phyloP scores from a whole-genome alignment of 2,329 filamentous ascomycete genomes.

The Penicillium janthinellum region DNA sequence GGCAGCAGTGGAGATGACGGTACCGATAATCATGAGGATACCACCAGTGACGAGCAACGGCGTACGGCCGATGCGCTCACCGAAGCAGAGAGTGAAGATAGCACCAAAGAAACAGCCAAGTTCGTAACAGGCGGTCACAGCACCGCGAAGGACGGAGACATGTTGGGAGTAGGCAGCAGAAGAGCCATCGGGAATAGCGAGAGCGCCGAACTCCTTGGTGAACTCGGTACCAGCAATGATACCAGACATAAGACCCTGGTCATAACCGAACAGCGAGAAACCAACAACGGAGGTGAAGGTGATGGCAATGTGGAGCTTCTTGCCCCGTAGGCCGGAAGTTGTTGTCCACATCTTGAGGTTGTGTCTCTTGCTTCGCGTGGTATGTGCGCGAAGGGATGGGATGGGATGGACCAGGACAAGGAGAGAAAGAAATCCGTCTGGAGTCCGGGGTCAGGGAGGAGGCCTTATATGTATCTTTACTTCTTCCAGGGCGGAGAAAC shows the following conservation, averaged over 20 bases:
- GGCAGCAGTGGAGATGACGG: slow-evolving; percentile 28
- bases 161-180: slow-evolving; percentile 28
- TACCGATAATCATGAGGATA: slow-evolving; percentile 46
- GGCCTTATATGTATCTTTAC: slow-evolving; percentile 6
- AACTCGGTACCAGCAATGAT: slow-evolving; percentile 31
- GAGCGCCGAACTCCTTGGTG: slow-evolving; percentile 23
- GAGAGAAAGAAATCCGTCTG: background rate
- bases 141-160: slow-evolving; percentile 49
- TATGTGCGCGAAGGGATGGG: background rate
- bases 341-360: slow-evolving; percentile 33
- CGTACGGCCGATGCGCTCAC: slow-evolving; percentile 35
- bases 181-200: slow-evolving; percentile 19
- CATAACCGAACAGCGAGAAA: slow-evolving; percentile 53
- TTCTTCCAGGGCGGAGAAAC: slow-evolving; percentile 3
- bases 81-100: slow-evolving; percentile 32
- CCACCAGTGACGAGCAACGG: slow-evolving; percentile 57
- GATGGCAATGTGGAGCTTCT: slow-evolving; percentile 22
- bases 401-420: slow-evolving; percentile 4
- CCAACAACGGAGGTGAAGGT: slow-evolving; percentile 41
- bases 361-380: background rate
- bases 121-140: slow-evolving; percentile 56
- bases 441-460: slow-evolving; percentile 1
- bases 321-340: slow-evolving; percentile 29
- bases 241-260: slow-evolving; percentile 37
- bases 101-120: slow-evolving; percentile 47